A percentile compares a stretch with the other conserved stretches of the same genome.
These are phyloP conservation scores for Exophiala sp. DNA, from an alignment of 2,329 filamentous ascomycete species.

Conservation along the genomic window DNA sequence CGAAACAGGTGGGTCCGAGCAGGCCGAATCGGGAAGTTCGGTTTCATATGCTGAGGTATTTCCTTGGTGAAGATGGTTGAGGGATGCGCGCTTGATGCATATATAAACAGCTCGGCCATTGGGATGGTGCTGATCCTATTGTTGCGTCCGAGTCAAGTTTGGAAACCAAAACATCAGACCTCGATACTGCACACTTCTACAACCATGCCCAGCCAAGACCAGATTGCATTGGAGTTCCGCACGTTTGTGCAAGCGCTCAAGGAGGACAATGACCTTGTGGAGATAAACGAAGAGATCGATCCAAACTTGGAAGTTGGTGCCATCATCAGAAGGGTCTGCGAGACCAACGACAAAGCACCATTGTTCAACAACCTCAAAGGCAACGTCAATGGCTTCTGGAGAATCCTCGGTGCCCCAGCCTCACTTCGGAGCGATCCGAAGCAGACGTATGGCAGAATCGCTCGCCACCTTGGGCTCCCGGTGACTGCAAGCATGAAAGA, in stretches of 20 bases:
- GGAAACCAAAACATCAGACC: too few species aligned
- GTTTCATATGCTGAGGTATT: too few species aligned
- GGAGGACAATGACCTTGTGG: constrained; percentile 41
- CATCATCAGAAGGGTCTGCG: constrained; percentile 44
- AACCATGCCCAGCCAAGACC: too few species aligned
- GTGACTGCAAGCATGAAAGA: constrained; percentile 36
- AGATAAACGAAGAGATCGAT: constrained; percentile 42
- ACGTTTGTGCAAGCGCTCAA: constrained; percentile 2
- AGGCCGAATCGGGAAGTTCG: too few species aligned
- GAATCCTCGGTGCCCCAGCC: constrained; percentile 45
- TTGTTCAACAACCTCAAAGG: constrained; percentile 51
- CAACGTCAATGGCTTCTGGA: constrained; percentile 41
- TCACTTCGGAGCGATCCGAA: constrained; percentile 34
- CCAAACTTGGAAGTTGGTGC: constrained; percentile 45
- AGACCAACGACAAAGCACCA: constrained; percentile 45
- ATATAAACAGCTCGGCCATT: too few species aligned
- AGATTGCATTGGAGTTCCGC: too few species aligned
- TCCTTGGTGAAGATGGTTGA: too few species aligned
- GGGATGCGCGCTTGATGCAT: too few species aligned
- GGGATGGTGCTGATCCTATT: too few species aligned
- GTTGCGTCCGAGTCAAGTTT: too few species aligned
- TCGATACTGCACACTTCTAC: too few species aligned
- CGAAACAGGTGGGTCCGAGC: too few species aligned
- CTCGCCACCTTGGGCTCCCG: constrained; percentile 40
- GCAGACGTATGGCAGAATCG: constrained; percentile 40